phyloP scores from a whole-genome alignment of 2,329 filamentous ascomycete genomes.

The Fusarium bulbicola region DNA sequence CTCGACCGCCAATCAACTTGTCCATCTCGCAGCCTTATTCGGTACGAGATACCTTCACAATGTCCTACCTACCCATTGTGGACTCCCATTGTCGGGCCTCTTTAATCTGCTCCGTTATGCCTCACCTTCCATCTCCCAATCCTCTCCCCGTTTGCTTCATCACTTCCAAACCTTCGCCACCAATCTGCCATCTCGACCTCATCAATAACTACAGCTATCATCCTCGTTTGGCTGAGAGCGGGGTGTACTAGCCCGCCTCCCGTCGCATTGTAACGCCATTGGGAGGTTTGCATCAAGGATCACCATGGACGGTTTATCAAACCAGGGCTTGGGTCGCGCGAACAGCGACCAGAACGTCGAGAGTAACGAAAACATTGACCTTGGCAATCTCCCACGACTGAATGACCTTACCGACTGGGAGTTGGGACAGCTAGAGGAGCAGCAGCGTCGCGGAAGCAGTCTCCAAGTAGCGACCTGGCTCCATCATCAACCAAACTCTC shows the following conservation, averaged over 20 bases:
- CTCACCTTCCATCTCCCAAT: slow-evolving; percentile 7
- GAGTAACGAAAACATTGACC: slow-evolving; percentile 16
- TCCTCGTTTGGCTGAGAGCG: slow-evolving; percentile 11
- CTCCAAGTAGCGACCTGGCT: slow-evolving; percentile 20
- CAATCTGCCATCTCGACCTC: slow-evolving; percentile 8
- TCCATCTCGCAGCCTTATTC: slow-evolving; percentile 15
- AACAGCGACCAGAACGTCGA: slow-evolving; percentile 5
- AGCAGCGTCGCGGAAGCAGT: background rate
- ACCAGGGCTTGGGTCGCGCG: background rate
- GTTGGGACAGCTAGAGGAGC: background rate
- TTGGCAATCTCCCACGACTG: slow-evolving; percentile 9
- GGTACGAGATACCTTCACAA: slow-evolving; percentile 22
- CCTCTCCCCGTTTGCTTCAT: slow-evolving; percentile 6
- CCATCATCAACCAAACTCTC: slow-evolving; percentile 20
- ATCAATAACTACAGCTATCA: slow-evolving; percentile 5
- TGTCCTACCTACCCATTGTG: slow-evolving; percentile 13
- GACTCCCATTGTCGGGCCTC: slow-evolving; percentile 4
- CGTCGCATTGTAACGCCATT: slow-evolving; percentile 22
- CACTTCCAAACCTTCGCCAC: background rate
- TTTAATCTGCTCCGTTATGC: slow-evolving; percentile 6
- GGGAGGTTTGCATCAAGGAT: slow-evolving; percentile 7
- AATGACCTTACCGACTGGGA: slow-evolving; percentile 9
- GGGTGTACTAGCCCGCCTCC: slow-evolving; percentile 25
- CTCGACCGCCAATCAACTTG: slow-evolving; percentile 28
- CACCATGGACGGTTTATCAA: slow-evolving; percentile 9